A percentile compares a stretch with the other conserved stretches of the same genome.
Conservation (phyloP, 1,284 basidiomycete species). For the Vanrija sp. region DNA sequence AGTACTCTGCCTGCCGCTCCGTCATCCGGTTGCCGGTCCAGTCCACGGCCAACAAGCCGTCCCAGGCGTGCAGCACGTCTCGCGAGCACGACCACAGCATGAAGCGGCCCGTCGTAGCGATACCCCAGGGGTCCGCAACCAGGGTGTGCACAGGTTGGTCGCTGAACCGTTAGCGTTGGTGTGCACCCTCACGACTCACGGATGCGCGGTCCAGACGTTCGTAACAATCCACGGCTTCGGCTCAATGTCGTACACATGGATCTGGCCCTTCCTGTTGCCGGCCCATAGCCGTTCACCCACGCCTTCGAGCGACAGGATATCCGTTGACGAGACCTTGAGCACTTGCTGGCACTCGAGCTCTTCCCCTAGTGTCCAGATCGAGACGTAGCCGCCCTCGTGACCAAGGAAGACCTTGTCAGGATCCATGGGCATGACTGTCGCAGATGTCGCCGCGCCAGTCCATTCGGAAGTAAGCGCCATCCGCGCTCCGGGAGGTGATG, state of each 20-base stretch:
- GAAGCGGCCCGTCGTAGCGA: conserved; percentile 57
- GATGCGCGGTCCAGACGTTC: conserved; percentile 86
- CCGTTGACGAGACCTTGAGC: conserved; percentile 71
- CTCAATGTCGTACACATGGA: conserved; percentile 74
- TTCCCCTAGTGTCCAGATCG: conserved; percentile 59
- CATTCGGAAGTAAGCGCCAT: conserved; percentile 55
- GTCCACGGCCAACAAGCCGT: conserved; percentile 76
- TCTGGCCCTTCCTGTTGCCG: conserved; percentile 72
- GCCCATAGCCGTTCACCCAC: conserved; percentile 80
- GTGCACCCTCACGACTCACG: conserved; percentile 26
- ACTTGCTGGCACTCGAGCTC: conserved; percentile 37
- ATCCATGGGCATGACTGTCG: conserved; percentile 67
- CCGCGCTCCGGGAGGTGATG: conserved; percentile 42
- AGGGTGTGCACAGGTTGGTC: conserved; percentile 71
- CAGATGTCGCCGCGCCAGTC: conserved; percentile 72
- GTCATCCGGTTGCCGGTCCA: conserved; percentile 78
- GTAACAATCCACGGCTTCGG: conserved; percentile 73
- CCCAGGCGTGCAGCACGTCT: conserved; percentile 82
- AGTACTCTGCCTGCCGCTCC: conserved; percentile 71
- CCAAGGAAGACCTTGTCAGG: conserved; percentile 74
- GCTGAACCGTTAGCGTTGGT: conserved; percentile 25
- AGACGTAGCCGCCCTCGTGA: conserved; percentile 86
- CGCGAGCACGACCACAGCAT: conserved; percentile 72
- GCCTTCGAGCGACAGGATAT: conserved; percentile 72
- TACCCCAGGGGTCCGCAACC: conserved; percentile 66